Conservation (phyloP, 805 yeast genomes). For the Lachancea nothofagi region DNA sequence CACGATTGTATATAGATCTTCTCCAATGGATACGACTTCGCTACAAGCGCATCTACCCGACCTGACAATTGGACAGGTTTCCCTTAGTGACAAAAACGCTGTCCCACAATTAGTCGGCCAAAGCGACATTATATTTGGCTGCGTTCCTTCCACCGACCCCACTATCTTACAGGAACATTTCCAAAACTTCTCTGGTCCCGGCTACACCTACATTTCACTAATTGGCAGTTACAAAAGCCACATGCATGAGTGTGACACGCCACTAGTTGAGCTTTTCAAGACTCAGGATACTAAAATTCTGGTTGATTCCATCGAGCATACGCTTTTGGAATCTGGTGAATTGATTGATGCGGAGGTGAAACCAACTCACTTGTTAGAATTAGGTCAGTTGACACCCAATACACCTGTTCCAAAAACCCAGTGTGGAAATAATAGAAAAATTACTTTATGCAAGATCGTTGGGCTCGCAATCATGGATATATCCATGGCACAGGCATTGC, state of each 20-base stretch:
- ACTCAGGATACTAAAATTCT: slow-evolving; percentile 39
- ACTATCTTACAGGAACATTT: slow-evolving; percentile 36
- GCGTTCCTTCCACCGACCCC: slow-evolving; percentile 53
- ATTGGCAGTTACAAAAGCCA: slow-evolving; percentile 66
- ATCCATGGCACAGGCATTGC: slow-evolving; percentile 42
- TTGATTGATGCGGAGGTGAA: slow-evolving; percentile 43
- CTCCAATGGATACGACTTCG: slow-evolving; percentile 42
- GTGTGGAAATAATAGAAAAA: slow-evolving; percentile 15
- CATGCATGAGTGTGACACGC: slow-evolving; percentile 55
- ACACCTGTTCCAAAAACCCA: not conserved
- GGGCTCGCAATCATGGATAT: slow-evolving; percentile 65
- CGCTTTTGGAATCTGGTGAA: slow-evolving; percentile 60
- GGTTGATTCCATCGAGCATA: slow-evolving; percentile 56
- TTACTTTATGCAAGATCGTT: slow-evolving; percentile 50
- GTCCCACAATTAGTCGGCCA: slow-evolving; percentile 29
- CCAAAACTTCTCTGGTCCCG: slow-evolving; percentile 19
- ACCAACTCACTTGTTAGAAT: slow-evolving; percentile 40
- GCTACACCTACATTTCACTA: slow-evolving; percentile 42
- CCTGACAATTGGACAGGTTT: slow-evolving; percentile 35
- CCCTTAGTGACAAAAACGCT: slow-evolving; percentile 19
- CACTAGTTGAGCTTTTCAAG: slow-evolving; percentile 35
- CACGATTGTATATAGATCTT: slow-evolving; percentile 35
- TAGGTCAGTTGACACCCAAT: slow-evolving; percentile 36
- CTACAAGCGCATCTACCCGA: slow-evolving; percentile 31
- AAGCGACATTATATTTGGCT: slow-evolving; percentile 50